phyloP scores from a whole-genome alignment of 176 grass and related monocot genomes.

The Oryza longistaminata region DNA sequence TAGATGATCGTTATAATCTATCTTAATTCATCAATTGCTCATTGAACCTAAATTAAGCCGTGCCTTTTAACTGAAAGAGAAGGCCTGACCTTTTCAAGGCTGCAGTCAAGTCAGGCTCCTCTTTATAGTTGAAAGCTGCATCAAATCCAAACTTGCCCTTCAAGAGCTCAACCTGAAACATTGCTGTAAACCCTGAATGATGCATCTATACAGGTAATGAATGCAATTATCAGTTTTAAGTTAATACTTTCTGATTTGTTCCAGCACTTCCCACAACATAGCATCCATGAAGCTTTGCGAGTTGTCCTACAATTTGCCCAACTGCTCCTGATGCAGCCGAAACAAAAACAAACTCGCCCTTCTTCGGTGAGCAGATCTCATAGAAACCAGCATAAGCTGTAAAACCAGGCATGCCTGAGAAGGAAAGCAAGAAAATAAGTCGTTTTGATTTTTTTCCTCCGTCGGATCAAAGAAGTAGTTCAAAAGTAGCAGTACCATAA shows the following conservation, averaged over 20 bases:
- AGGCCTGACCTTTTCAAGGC: constrained; percentile 61
- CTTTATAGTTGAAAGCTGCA: constrained; percentile 93
- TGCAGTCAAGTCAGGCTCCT: constrained; percentile 68
- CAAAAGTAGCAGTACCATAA: neutral
- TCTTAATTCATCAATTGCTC: neutral
- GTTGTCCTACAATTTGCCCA: constrained; percentile 86
- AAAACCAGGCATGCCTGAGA: constrained; percentile 87
- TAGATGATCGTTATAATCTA: neutral
- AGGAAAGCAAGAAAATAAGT: neutral
- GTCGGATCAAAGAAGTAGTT: neutral
- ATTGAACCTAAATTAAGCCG: neutral
- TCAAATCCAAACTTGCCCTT: constrained; percentile 77
- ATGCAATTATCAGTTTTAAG: neutral
- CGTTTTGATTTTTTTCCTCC: neutral
- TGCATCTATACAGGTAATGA: neutral
- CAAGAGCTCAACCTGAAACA: constrained; percentile 74
- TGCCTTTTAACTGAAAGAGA: neutral
- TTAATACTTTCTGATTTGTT: constrained; percentile 53
- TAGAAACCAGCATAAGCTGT: constrained; percentile 90
- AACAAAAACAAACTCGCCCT: constrained; percentile 82
- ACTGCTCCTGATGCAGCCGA: constrained; percentile 93
- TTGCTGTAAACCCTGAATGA: neutral
- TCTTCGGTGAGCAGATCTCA: constrained; percentile 73
- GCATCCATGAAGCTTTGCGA: constrained; percentile 91
- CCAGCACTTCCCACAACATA: constrained; percentile 89